A percentile compares a stretch with the other conserved stretches of the same genome.
Evolutionary conservation across 2,329 filamentous ascomycete species (phyloP).

Genomic region (Salinomyces thailandicus): DNA sequence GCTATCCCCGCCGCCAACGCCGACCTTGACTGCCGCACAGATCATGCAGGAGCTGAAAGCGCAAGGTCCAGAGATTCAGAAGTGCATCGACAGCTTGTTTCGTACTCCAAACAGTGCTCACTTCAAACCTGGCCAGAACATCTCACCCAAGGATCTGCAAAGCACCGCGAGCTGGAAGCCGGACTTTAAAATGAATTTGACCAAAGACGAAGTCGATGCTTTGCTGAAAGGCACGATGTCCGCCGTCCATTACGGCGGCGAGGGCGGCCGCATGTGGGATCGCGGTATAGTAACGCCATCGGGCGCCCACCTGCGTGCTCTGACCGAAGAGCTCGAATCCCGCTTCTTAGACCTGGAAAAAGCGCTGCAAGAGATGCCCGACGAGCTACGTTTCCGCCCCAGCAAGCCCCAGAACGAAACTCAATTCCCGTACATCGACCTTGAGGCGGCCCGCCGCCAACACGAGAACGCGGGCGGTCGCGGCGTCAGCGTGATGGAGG

Average conservation of each 20-base stretch:
- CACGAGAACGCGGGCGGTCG: slow-evolving; percentile 20
- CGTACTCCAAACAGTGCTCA: slow-evolving; percentile 19
- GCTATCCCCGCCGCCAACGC: slow-evolving; percentile 24
- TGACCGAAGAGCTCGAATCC: slow-evolving; percentile 58
- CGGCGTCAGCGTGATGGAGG: slow-evolving; percentile 28
- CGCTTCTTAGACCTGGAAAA: slow-evolving; percentile 60
- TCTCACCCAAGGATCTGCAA: slow-evolving; percentile 20
- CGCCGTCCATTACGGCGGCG: slow-evolving; percentile 34
- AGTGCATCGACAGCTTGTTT: slow-evolving; percentile 25
- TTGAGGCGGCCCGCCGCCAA: slow-evolving; percentile 20
- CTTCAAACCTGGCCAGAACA: slow-evolving; percentile 21
- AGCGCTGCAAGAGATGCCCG: slow-evolving; percentile 35
- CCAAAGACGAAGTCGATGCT: slow-evolving; percentile 33
- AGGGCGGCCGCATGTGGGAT: slow-evolving; percentile 34
- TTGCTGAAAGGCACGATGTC: slow-evolving; percentile 46
- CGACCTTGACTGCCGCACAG: slow-evolving; percentile 22
- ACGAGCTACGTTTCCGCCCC: slow-evolving; percentile 19
- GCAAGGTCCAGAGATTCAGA: slow-evolving; percentile 22
- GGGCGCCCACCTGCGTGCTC: slow-evolving; percentile 63
- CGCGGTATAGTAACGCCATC: slow-evolving; percentile 65
- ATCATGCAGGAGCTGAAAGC: slow-evolving; percentile 24
- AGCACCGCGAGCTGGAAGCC: slow-evolving; percentile 18
- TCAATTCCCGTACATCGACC: slow-evolving; percentile 22
- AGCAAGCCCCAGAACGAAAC: slow-evolving; percentile 23
- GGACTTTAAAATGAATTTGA: slow-evolving; percentile 24